Evolutionary conservation across 2,329 filamentous ascomycete species (phyloP).

Genomic region (Chaetomiaceae sp.): DNA sequence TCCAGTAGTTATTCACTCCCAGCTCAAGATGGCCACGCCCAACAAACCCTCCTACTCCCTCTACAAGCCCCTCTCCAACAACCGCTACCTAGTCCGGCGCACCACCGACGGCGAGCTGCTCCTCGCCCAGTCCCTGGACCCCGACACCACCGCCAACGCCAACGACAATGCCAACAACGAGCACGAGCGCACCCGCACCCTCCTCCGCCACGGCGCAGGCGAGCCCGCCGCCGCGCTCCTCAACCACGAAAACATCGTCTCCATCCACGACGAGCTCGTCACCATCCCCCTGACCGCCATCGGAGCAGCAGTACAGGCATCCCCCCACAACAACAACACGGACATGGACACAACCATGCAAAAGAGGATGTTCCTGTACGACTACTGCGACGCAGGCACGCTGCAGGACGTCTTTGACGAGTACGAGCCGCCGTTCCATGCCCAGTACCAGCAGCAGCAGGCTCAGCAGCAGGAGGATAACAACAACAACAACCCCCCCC

Average conservation of each 20-base stretch:
- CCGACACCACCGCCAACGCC: constrained; percentile 16
- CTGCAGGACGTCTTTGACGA: constrained; percentile 37
- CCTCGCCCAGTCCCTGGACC: constrained; percentile 30
- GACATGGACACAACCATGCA: background rate
- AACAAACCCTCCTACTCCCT: constrained; percentile 17
- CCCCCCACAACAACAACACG: constrained; percentile 9
- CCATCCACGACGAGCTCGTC: constrained; percentile 36
- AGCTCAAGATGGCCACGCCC: constrained; percentile 22
- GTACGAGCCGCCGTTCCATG: background rate
- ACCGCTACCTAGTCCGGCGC: constrained; percentile 33
- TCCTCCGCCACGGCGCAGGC: constrained; percentile 31
- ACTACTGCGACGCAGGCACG: constrained; percentile 49
- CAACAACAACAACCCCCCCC: too few relatives aligned
- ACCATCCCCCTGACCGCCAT: background rate
- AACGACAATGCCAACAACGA: constrained; percentile 14
- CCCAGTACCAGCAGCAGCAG: too few relatives aligned
- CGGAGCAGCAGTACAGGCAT: too few relatives aligned
- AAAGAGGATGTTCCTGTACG: constrained; percentile 43
- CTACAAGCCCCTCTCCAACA: constrained; percentile 29
- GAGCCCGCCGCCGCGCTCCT: constrained; percentile 36
- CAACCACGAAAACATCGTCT: constrained; percentile 49
- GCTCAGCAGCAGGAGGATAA: too few relatives aligned
- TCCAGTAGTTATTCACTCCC: background rate
- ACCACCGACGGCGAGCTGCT: constrained; percentile 32
- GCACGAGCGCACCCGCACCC: constrained; percentile 16